Evolutionary conservation across 257 asterid genomes (phyloP), one percentile per base, ranked within the genome.

Genomic region (Ophiorrhiza pumila): DNA sequence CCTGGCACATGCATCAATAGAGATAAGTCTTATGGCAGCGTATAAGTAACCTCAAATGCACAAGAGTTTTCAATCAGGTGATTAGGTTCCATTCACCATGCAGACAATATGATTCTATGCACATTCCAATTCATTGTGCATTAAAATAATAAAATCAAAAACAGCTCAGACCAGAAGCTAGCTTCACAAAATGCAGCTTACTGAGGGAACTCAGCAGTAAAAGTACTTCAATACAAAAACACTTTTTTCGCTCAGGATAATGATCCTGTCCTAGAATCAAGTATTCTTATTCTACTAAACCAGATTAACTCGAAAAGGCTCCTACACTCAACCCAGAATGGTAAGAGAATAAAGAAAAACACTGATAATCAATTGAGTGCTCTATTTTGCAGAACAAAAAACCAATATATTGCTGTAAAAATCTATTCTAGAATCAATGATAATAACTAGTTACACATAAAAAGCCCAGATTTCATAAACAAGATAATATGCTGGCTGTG

Each of bases 81-180:
- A 58, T 58, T 14, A 55, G 27, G 41, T 25, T 52, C 34, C 63
- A 58, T 37, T 37, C 37, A 55, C 47, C 41, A 25, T 23, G 55
- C 64, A 55, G 55, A 39, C 17, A 39, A 55, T 31, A 23, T 55
- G 27, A 14, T 29, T 15, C 39, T 4, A 2, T 32, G 47, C 37
- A 25, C 27, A 1, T 47, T 71, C 49, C 27, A 49, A 57, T 56
- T 27, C 25, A 42, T 41, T 55, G 45, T 15, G 32, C n/a, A 31
- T 23, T 6, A 23, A 12, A 46, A 10, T 0, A 8, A 5, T 3
- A 17, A 45, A 66, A 66, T 27, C 22, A 4, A 27, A 66, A 69
- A 35, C 14, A 70, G 74, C 55, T 70, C 66, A 70, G 23, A 56
- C 41, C 42, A 39, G 11, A 31, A 23, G 27, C 67, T 56, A 53